Base-by-base conservation (phyloP, 495 filamentous ascomycete genomes). In the Talaromyces borbonicus region DNA sequence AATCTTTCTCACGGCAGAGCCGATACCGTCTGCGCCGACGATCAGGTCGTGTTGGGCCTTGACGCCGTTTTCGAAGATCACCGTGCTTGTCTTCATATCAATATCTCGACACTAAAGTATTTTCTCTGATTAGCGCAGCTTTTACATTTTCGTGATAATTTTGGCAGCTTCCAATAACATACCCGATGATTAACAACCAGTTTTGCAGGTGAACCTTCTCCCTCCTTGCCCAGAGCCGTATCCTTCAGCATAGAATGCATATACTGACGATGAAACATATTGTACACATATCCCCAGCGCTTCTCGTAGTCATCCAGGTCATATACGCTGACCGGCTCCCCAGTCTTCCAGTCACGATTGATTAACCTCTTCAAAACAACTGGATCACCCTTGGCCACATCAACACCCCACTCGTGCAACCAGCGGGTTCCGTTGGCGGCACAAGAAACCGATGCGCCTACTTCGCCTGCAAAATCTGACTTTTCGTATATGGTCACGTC, bases 241-340 rank as follows among this genome's bases (percentile, higher is more conserved):
- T 72, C 67, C 58, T 62, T 71, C 53, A 78, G 50, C 69, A 77
- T 73, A 5, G 56, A 48, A 51, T 78, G 74, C 71, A 78, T 75
- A 48, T 76, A 62, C 41, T 69, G 65, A 1, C 74, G 66, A 46
- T 78, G 73, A 50, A 76, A 77, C 72, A 76, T 73, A 56, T 74
- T 71, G 51, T 75, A 74, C 42, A 45, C 63, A 51, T 66, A 65
- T 26, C 67, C 67, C 67, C 67, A 71, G 6, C 58, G 56, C 38
- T 63, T 51, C 52, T 68, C 57, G 41, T 71, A 71, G 39, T 73
- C 69, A 8, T 54, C 60, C 38, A 74, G 44, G 26, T 63, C 59
- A 46, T 69, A 70, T 20, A 67, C 67, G 47, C 62, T 70, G 18
- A 67, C 64, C 8, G 64, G 60, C 41, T 70, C 65, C 0, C 67